Evolutionary conservation across 2,329 filamentous ascomycete genomes (phyloP), one percentile per base, ranked within the genome.

Genomic region (Penicillium nordicum): DNA sequence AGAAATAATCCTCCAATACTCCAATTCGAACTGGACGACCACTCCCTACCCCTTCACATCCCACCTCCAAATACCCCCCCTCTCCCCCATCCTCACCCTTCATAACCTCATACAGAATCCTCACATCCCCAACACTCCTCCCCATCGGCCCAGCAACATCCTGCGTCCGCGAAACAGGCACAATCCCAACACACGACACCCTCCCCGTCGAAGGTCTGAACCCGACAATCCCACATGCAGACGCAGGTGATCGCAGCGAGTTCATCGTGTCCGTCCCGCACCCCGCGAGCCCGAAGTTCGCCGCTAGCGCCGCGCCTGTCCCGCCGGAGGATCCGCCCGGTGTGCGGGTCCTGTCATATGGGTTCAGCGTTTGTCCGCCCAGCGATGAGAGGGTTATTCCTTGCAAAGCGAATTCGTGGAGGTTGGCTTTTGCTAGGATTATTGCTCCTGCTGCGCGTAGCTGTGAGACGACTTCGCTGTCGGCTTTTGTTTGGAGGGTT

Each of bases 291-390:
- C 81, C 82, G 54, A 88, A 79, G 23, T 79, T 83, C 2, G 80
- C 75, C 14, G 81, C 84, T 29, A 88, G 74, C 0, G 83, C 84
- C 0, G 83, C 84, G 0, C 82, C 84, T 0, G 82, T 85, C 0
- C 85, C 86, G 11, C 85, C 85, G 30, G 83, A 86, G 43, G 81
- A 85, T 1, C 85, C 86, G 4, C 85, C 86, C 0, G 85, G 85
- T 0, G 85, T 88, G n/a, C 88, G 80, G 0, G 78, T 79, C 1
- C 75, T 69, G 67, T 89, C 85, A 61, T 90, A 89, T 0, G 86
- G 84, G 67, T 88, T 88, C 58, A 83, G 67, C 0, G 85, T 87
- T 69, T 88, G 86, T 0, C 86, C 85, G 12, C 84, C 84, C 0
- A 86, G 67, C 0, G 83, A 86, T 0, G 84, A 87, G 1, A 86